Conservation (phyloP, 139 green algal species). For the Yamagishiella unicocca region DNA sequence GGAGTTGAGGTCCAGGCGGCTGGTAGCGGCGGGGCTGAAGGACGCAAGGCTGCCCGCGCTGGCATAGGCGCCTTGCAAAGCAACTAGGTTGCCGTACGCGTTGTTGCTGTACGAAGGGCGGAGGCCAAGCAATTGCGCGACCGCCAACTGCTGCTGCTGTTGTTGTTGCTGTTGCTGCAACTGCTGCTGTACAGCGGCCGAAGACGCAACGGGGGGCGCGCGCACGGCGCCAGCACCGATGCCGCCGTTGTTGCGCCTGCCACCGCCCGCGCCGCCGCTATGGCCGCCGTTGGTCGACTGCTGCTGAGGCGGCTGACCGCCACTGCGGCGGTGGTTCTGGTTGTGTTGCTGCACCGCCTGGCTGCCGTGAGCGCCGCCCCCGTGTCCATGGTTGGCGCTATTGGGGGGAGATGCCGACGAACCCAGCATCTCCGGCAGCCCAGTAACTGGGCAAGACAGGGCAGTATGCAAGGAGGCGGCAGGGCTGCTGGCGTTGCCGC, state of each 20-base stretch:
- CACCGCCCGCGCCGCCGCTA: not conserved
- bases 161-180: conserved; percentile 14
- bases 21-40: not conserved
- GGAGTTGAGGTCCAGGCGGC: conserved; percentile 6
- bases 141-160: conserved; percentile 25
- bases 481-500: not conserved
- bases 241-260: not conserved
- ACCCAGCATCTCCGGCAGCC: not conserved
- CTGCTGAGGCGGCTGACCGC: conserved; percentile 22
- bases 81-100: conserved; percentile 9
- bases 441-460: conserved; percentile 15
- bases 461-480: not conserved
- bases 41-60: not conserved
- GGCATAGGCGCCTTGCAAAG: conserved; percentile 2
- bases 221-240: not conserved
- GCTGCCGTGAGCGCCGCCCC: not conserved
- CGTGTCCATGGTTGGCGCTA: not conserved
- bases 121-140: conserved; percentile 20
- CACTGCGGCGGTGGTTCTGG: not conserved
- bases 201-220: not conserved
- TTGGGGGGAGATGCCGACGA: not conserved
- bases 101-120: not conserved
- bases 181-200: not conserved
- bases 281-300: not conserved
- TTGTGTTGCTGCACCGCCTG: not conserved